Conservation (phyloP, 441 rosid genomes). For the Adansonia rubrostipa region DNA sequence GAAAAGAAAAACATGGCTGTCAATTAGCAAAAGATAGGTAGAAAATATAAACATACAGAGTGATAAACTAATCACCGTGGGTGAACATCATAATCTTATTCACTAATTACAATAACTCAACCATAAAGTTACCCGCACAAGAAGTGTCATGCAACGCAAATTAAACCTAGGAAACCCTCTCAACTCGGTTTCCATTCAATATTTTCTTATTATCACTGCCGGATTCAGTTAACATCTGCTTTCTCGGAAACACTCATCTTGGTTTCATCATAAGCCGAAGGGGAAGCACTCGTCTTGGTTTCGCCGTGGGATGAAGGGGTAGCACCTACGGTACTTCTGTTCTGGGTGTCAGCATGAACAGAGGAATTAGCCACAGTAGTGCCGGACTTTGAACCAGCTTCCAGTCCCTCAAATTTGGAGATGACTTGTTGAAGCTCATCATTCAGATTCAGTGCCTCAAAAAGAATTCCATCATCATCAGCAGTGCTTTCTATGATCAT, state of each 20-base stretch:
- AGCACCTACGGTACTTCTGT: constrained; percentile 10
- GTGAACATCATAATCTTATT: neutral
- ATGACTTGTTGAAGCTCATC: constrained; percentile 74
- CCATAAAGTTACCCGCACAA: neutral
- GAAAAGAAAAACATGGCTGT: no score
- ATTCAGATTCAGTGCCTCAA: constrained; percentile 79
- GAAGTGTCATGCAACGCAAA: neutral
- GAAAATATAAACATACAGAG: no score
- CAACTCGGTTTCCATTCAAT: constrained; percentile 18
- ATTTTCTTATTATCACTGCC: constrained; percentile 17
- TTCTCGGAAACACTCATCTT: constrained; percentile 21
- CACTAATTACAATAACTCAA: constrained; percentile 18
- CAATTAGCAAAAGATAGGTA: no score
- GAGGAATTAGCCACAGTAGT: neutral
- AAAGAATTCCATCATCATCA: constrained; percentile 76
- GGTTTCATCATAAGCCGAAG: constrained; percentile 19
- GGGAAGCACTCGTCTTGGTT: constrained; percentile 26
- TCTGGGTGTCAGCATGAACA: constrained; percentile 10
- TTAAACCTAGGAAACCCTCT: constrained; percentile 7
- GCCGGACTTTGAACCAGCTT: constrained; percentile 38
- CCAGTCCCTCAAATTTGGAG: constrained; percentile 48
- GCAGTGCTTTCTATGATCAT: constrained; percentile 76
- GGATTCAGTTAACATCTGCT: constrained; percentile 25
- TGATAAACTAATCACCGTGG: neutral
- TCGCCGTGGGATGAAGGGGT: constrained; percentile 7